Percentiles rank a stretch among this genome's conserved stretches.
These are phyloP conservation scores for Echria macrotheca DNA, from an alignment of 495 filamentous ascomycete species.

Conservation along the genomic window DNA sequence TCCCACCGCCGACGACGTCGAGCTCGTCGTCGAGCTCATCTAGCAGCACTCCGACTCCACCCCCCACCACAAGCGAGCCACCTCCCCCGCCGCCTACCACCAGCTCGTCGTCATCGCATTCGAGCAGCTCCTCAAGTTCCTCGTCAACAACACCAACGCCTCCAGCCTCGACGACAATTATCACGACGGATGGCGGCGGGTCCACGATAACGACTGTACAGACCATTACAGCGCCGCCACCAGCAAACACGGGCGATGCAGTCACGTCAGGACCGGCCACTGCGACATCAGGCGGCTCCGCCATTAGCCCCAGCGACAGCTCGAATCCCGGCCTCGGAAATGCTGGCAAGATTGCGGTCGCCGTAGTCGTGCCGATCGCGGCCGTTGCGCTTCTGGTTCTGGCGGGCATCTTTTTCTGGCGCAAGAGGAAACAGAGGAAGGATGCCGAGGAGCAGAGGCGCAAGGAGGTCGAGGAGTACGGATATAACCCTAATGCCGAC, in stretches of 20 bases:
- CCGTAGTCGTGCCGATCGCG: slow-evolving; percentile 88
- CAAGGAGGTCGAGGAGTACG: slow-evolving; percentile 95
- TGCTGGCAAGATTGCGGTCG: slow-evolving; percentile 74
- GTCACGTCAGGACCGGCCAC: slow-evolving; percentile 18
- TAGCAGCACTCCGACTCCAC: slow-evolving; percentile 4
- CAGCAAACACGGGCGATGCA: not conserved
- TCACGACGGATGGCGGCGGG: slow-evolving; percentile 14
- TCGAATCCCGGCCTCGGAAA: slow-evolving; percentile 29
- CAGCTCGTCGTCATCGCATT: slow-evolving; percentile 6
- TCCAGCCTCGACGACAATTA: slow-evolving; percentile 19
- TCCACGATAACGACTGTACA: slow-evolving; percentile 23
- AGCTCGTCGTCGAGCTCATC: too few species aligned
- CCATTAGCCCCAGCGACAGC: slow-evolving; percentile 30
- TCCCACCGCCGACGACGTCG: slow-evolving; percentile 3
- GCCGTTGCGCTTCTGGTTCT: slow-evolving; percentile 79
- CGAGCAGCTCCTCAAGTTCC: slow-evolving; percentile 11
- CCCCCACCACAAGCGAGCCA: not conserved
- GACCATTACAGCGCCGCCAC: slow-evolving; percentile 19
- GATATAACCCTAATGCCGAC: slow-evolving; percentile 92
- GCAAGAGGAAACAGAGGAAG: slow-evolving; percentile 76
- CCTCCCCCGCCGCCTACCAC: slow-evolving; percentile 10
- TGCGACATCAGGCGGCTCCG: slow-evolving; percentile 17
- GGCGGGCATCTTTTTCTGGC: slow-evolving; percentile 76
- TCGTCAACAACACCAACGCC: slow-evolving; percentile 14
- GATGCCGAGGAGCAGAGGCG: slow-evolving; percentile 79